Percentiles rank a stretch among this genome's conserved stretches.
These are phyloP conservation scores for Yamadazyma diddensiae DNA, from an alignment of 1,139 yeast genomes.

Conservation along the genomic window DNA sequence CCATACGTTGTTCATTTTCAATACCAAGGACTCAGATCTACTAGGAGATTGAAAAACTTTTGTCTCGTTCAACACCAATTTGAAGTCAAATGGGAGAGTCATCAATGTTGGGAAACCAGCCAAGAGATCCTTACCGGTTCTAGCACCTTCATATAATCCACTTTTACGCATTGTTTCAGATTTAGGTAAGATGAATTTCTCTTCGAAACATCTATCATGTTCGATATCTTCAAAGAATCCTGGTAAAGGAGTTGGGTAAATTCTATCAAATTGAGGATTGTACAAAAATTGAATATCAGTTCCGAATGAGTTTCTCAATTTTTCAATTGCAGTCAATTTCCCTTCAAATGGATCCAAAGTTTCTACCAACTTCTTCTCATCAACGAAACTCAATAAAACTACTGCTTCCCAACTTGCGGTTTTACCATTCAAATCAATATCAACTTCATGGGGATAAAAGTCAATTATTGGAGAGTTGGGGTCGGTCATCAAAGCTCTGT, in stretches of 20 bases:
- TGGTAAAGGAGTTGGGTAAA: conserved; percentile 77
- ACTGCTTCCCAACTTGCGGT: conserved; percentile 98
- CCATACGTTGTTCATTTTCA: conserved; percentile 55
- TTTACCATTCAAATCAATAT: conserved; percentile 89
- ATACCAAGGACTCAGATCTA: conserved; percentile 75
- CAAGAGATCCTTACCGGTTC: conserved; percentile 62
- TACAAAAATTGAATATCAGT: conserved; percentile 60
- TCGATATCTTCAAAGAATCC: conserved; percentile 75
- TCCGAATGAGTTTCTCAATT: conserved; percentile 72
- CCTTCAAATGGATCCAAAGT: conserved; percentile 68
- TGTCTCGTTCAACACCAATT: conserved; percentile 60
- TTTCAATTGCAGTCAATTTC: conserved; percentile 66
- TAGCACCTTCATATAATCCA: conserved; percentile 69
- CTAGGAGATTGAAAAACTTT: conserved; percentile 84
- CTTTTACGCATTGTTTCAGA: conserved; percentile 38
- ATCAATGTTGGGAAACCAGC: conserved; percentile 91
- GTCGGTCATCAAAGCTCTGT: conserved; percentile 86
- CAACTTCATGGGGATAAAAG: conserved; percentile 88
- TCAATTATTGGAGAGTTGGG: conserved; percentile 83
- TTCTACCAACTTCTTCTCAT: conserved; percentile 66
- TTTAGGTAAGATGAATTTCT: conserved; percentile 49
- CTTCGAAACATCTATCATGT: conserved; percentile 73
- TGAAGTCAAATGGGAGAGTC: conserved; percentile 58
- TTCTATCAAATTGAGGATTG: conserved; percentile 71
- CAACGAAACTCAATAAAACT: conserved; percentile 91